phyloP scores from a whole-genome alignment of 1,284 basidiomycete genomes.

The Heterobasidion annosum region DNA sequence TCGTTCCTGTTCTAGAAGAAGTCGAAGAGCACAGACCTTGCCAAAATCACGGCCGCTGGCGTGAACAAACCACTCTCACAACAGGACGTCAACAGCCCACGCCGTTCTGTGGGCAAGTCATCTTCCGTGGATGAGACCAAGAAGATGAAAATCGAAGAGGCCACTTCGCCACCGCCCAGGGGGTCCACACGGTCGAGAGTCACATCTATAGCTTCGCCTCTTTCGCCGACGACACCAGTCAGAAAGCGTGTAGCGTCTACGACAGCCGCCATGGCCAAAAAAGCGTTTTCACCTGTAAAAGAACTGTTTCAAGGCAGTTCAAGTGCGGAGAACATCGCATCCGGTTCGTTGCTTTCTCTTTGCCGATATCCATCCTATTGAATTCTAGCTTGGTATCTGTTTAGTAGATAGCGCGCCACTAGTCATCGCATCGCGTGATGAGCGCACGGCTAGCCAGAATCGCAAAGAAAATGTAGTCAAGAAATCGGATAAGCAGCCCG shows the following conservation, averaged over 20 bases:
- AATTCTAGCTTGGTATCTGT: background rate
- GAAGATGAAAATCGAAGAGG: slow-evolving; percentile 4
- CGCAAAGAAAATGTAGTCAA: background rate
- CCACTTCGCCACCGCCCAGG: background rate
- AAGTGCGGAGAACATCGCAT: background rate
- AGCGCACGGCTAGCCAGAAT: slow-evolving; percentile 3
- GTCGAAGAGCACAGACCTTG: slow-evolving; percentile 17
- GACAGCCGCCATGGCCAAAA: slow-evolving; percentile 8
- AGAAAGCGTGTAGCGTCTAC: slow-evolving; percentile 10
- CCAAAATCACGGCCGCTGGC: slow-evolving; percentile 11
- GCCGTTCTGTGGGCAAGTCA: slow-evolving; percentile 1
- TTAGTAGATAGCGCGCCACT: background rate
- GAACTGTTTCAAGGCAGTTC: background rate
- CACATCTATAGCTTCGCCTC: background rate
- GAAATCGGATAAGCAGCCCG: background rate
- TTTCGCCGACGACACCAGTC: background rate
- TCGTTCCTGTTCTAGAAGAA: slow-evolving; percentile 7
- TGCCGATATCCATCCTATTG: background rate
- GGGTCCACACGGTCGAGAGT: background rate
- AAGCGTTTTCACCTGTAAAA: slow-evolving; percentile 4
- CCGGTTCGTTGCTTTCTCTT: background rate
- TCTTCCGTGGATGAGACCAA: background rate
- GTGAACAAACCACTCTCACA: slow-evolving; percentile 14
- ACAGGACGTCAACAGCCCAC: slow-evolving; percentile 9
- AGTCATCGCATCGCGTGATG: slow-evolving; percentile 1